Conservation (phyloP, 768 basidiomycete genomes). For the Lactarius tabidus region DNA sequence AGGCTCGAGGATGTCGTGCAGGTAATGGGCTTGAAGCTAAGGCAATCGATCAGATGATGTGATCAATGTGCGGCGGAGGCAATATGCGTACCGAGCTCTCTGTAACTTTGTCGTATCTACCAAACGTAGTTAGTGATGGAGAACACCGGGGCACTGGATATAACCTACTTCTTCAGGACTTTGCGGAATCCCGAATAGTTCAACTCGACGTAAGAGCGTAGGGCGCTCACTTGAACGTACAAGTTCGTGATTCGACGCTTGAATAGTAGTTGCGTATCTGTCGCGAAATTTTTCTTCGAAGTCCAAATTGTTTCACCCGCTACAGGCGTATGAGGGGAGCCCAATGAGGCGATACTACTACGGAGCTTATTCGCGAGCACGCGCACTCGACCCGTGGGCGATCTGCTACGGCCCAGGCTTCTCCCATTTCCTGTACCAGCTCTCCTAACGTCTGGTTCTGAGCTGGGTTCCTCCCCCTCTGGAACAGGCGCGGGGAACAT, state of each 20-base stretch:
- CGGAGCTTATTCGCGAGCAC: slow-evolving; percentile 42
- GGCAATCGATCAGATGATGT: slow-evolving; percentile 6
- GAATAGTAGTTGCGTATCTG: slow-evolving; percentile 78
- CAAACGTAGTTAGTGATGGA: slow-evolving; percentile 11
- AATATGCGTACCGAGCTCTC: slow-evolving; percentile 49
- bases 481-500: slow-evolving; percentile 21
- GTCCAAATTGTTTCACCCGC: slow-evolving; percentile 64
- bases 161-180: slow-evolving; percentile 87
- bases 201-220: slow-evolving; percentile 85
- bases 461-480: slow-evolving; percentile 17
- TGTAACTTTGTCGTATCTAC: slow-evolving; percentile 94
- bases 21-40: slow-evolving; percentile 73
- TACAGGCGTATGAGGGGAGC: slow-evolving; percentile 43
- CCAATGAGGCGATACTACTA: slow-evolving; percentile 43
- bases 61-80: neutral
- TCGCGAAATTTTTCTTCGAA: slow-evolving; percentile 72
- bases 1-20: slow-evolving; percentile 64
- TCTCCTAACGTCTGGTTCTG: slow-evolving; percentile 1
- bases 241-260: slow-evolving; percentile 85
- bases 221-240: slow-evolving; percentile 69
- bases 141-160: slow-evolving; percentile 4
- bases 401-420: slow-evolving; percentile 22
- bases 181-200: slow-evolving; percentile 94
- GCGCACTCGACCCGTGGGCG: slow-evolving; percentile 18
- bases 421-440: neutral